Base-by-base conservation (phyloP, 2,329 filamentous ascomycete genomes). In the Dactylellina drechsleri region DNA sequence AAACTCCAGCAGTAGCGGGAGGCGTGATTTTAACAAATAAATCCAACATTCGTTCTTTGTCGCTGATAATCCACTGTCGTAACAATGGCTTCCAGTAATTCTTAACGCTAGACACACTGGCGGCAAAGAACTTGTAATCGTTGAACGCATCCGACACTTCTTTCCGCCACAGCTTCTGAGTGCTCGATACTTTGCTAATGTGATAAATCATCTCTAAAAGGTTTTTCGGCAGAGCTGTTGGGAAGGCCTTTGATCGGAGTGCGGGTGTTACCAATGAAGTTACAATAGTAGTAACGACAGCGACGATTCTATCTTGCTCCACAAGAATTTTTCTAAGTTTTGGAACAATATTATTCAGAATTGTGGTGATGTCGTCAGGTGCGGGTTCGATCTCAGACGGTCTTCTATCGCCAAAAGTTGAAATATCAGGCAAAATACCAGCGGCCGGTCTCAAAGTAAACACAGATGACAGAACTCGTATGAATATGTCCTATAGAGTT, bases 81-180 rank as follows among this genome's bases (percentile, higher is more conserved):
- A 99, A 83, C 13, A 98, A 85, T 0, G 90, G 89, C 71, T 97
- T 85, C 95, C 95, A 98, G 78, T 89, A 88, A 40, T 85, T 85
- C 77, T 88, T 86, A 8, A 94, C 88, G 16, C 96, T 82, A 5
- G 85, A 79, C 2, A 91, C 80, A 6, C 88, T 84, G 49, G 89
- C 89, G n/a, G 86, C 85, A 80, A 99, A 96, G 83, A 99, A 94
- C 73, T 89, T 90, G 6, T 89, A 80, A 80, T 99, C 93, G 79
- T 96, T 95, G 83, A 98, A 97, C 0, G 93, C 93, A 80, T 98
- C 95, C 0, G 88, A 86, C 0, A 98, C 86, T 79, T 99, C 96
- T 81, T 93, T 97, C 83, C 91, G 96, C 92, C 94, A 97, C 0
- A 89, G 85, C 82, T 96, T 97, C 76, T 94, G 91, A 64, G 91